Conservation (phyloP, 2,329 filamentous ascomycete species). For the Chaetomium olivaceum region DNA sequence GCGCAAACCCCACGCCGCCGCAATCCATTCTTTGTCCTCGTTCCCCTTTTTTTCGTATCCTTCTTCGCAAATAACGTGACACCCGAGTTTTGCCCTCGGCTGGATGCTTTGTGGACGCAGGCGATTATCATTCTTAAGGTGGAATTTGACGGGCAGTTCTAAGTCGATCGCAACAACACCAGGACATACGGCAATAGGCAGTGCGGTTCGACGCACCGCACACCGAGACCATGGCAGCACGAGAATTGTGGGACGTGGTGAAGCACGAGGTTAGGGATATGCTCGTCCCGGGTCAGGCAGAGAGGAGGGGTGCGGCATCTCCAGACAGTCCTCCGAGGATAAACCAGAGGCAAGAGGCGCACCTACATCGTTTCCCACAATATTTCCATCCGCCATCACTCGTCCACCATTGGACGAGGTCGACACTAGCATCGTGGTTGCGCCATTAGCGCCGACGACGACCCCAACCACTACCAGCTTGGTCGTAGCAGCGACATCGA, state of each 20-base stretch:
- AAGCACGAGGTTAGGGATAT: slow-evolving; percentile 10
- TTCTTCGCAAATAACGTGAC: not conserved
- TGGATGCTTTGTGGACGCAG: not conserved
- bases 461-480: not conserved
- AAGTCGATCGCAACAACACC: not conserved
- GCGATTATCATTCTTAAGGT: not conserved
- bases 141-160: not conserved
- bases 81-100: not conserved
- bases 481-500: slow-evolving; percentile 21
- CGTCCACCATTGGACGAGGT: not conserved
- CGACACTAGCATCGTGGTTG: slow-evolving; percentile 31
- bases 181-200: not conserved
- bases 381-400: not conserved
- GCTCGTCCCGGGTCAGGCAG: slow-evolving; percentile 5
- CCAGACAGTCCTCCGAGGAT: not conserved
- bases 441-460: slow-evolving; percentile 14
- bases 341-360: not conserved
- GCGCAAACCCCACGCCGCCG: slow-evolving; percentile 8
- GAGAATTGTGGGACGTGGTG: slow-evolving; percentile 14
- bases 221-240: slow-evolving; percentile 11
- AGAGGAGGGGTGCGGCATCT: not conserved
- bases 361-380: not conserved
- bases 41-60: not conserved
- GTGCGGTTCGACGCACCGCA: slow-evolving; percentile 2
- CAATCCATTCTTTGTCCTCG: slow-evolving; percentile 22